Percentiles rank a stretch among this genome's conserved stretches.
Evolutionary conservation across 108 stramenopile species (phyloP).

Genomic region (Skeletonema costatum): DNA sequence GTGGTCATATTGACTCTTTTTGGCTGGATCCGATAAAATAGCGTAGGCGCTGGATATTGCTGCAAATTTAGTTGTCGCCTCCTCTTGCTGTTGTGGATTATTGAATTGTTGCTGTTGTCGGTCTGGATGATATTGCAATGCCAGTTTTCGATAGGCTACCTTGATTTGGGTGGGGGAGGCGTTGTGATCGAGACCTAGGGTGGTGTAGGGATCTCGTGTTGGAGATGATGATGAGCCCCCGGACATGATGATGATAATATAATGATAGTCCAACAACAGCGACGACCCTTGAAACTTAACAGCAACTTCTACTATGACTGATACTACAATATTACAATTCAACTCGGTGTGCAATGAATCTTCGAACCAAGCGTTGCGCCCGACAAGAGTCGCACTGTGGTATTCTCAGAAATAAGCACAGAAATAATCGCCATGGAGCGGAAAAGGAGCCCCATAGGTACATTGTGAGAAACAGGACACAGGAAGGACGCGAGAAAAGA

Average conservation of each 20-base stretch:
- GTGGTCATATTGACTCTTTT: constrained; percentile 59
- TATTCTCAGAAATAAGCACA: too few species aligned
- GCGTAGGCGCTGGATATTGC: constrained; percentile 63
- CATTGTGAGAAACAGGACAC: too few species aligned
- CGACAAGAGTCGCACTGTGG: too few species aligned
- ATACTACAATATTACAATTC: too few species aligned
- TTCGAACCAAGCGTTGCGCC: too few species aligned
- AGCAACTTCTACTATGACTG: too few species aligned
- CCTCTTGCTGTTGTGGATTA: constrained; percentile 17
- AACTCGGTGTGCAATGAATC: too few species aligned
- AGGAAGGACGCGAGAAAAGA: too few species aligned
- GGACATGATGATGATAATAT: neutral
- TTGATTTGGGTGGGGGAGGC: constrained; percentile 61
- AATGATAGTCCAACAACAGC: too few species aligned
- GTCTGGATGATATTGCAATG: constrained; percentile 62
- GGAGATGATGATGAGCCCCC: neutral
- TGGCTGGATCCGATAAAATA: constrained; percentile 47
- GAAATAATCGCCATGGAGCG: too few species aligned
- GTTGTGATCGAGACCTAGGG: constrained; percentile 63
- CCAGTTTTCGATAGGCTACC: constrained; percentile 55
- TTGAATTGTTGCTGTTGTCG: constrained; percentile 16
- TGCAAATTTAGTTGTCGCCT: constrained; percentile 43
- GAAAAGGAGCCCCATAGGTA: too few species aligned
- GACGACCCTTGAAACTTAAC: too few species aligned
- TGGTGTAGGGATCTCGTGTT: constrained; percentile 53